These are phyloP conservation scores for Lupinus albus DNA, from an alignment of 306 rosid species.

Conservation along the genomic window DNA sequence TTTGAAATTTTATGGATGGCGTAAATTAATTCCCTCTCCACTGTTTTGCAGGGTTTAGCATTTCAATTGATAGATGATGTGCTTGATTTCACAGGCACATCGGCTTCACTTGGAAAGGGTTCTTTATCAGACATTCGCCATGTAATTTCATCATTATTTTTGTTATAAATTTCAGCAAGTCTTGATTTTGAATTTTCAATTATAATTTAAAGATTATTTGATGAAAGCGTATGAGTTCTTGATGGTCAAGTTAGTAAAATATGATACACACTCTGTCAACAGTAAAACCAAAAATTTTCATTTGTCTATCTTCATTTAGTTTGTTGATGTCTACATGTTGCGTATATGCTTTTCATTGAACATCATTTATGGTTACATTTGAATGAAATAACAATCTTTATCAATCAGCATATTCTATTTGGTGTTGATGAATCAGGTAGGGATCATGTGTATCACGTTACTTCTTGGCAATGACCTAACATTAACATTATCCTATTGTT, in stretches of 20 bases:
- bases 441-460: too few relatives aligned
- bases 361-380: conserved; percentile 13
- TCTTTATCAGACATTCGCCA: conserved; percentile 82
- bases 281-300: background rate
- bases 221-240: background rate
- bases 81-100: conserved; percentile 90
- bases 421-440: too few relatives aligned
- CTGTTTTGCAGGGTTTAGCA: conserved; percentile 81
- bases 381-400: conserved; percentile 7
- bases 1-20: conserved; percentile 14
- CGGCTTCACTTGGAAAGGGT: conserved; percentile 97
- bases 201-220: conserved; percentile 18
- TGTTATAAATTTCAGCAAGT: conserved; percentile 3
- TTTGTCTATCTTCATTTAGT: background rate
- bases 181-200: conserved; percentile 25
- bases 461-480: too few relatives aligned
- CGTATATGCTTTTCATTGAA: conserved; percentile 8
- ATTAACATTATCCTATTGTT: too few relatives aligned
- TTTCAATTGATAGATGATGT: conserved; percentile 90
- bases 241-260: conserved; percentile 6
- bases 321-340: conserved; percentile 19
- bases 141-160: conserved; percentile 47
- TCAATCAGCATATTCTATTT: background rate
- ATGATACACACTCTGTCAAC: background rate
- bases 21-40: conserved; percentile 21